Conservation (phyloP, 2,329 filamentous ascomycete species). For the Cercospora sojina region DNA sequence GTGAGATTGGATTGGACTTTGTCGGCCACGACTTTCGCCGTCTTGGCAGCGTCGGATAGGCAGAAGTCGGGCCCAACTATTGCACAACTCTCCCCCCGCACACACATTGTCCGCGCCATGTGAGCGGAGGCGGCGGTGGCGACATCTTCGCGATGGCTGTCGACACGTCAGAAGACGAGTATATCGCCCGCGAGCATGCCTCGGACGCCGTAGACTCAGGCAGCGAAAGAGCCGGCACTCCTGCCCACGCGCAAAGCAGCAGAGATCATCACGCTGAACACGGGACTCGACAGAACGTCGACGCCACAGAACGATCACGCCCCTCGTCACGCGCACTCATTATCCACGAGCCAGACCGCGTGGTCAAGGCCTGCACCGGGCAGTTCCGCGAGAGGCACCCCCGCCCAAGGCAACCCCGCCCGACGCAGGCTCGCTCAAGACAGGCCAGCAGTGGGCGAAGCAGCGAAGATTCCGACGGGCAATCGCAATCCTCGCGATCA, state of each 20-base stretch:
- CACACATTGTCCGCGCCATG: not conserved
- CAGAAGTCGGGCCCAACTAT: not conserved
- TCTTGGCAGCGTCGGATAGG: not conserved
- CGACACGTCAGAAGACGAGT: constrained; percentile 9
- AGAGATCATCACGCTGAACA: constrained; percentile 13
- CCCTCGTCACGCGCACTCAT: constrained; percentile 16
- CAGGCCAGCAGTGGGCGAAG: constrained; percentile 12
- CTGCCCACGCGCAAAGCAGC: constrained; percentile 14
- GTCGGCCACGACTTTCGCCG: not conserved
- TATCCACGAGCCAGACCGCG: constrained; percentile 16
- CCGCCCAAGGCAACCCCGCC: constrained; percentile 15
- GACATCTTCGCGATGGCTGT: constrained; percentile 1
- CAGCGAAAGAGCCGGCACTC: constrained; percentile 16
- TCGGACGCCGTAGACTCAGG: constrained; percentile 13
- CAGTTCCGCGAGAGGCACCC: constrained; percentile 1
- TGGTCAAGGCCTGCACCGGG: constrained; percentile 12
- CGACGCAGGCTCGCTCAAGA: constrained; percentile 9
- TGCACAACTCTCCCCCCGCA: not conserved
- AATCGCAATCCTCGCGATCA: constrained; percentile 15
- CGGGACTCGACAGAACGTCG: constrained; percentile 16
- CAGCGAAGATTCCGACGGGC: constrained; percentile 11
- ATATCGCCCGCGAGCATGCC: constrained; percentile 17
- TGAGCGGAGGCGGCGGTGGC: not conserved
- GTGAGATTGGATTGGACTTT: not conserved
- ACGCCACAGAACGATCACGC: constrained; percentile 11